Evolutionary conservation across 139 green algal species (phyloP).

Genomic region (Coelastrella sp.): DNA sequence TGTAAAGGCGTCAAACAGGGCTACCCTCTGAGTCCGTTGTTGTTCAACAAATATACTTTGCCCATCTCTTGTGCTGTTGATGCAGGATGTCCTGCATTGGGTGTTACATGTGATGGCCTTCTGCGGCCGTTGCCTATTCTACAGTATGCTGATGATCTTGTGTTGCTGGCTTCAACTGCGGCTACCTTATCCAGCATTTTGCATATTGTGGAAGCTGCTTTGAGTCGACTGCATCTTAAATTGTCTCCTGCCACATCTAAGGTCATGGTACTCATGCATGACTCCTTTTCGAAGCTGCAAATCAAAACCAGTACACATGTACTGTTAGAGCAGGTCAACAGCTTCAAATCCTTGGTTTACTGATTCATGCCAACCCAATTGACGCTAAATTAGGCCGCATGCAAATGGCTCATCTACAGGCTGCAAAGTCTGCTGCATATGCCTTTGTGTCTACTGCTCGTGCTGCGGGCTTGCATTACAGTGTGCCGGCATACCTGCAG

Average conservation of each 20-base stretch:
- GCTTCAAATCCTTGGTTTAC: too few relatives aligned
- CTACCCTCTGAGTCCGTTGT: neutral
- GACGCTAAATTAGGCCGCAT: too few relatives aligned
- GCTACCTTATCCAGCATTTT: neutral
- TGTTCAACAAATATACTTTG: neutral
- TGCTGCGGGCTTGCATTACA: too few relatives aligned
- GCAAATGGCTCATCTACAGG: too few relatives aligned
- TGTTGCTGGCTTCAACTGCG: neutral
- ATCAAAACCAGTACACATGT: too few relatives aligned
- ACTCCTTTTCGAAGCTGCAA: neutral
- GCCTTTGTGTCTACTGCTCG: too few relatives aligned
- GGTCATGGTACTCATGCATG: neutral
- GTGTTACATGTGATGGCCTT: neutral
- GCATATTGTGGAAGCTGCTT: neutral
- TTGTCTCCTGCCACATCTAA: neutral
- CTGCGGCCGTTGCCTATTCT: neutral
- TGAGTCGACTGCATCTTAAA: neutral
- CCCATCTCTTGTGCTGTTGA: neutral
- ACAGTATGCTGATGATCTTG: neutral
- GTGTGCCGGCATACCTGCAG: too few relatives aligned
- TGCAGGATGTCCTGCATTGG: neutral
- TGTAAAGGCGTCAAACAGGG: neutral
- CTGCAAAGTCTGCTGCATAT: too few relatives aligned
- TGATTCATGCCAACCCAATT: too few relatives aligned
- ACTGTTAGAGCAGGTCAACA: too few relatives aligned